These are phyloP conservation scores for Brettanomyces bruxellensis DNA, from an alignment of 805 yeast genomes.

Conservation along the genomic window DNA sequence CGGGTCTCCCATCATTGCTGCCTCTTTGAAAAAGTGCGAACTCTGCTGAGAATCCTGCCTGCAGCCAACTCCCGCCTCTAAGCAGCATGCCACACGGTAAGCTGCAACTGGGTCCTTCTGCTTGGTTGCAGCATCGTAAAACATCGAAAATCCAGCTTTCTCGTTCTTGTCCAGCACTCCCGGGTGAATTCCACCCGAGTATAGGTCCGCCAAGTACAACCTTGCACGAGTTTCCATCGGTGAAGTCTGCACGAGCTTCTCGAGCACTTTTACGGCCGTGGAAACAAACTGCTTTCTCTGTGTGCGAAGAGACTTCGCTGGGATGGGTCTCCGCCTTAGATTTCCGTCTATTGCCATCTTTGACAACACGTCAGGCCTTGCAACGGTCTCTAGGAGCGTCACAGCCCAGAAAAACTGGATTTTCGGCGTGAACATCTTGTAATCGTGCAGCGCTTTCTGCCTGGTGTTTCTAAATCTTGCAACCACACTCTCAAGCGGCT, in stretches of 20 bases:
- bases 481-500: conserved; percentile 17
- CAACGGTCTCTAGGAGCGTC: conserved; percentile 39
- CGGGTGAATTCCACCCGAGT: conserved; percentile 40
- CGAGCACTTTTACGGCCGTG: conserved; percentile 52
- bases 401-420: conserved; percentile 62
- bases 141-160: conserved; percentile 51
- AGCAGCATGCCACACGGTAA: conserved; percentile 63
- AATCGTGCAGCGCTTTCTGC: conserved; percentile 27
- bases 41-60: conserved; percentile 36
- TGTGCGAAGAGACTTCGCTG: conserved; percentile 34
- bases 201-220: conserved; percentile 53
- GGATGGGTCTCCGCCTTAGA: conserved; percentile 29
- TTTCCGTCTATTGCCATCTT: conserved; percentile 41
- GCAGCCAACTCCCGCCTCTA: conserved; percentile 57
- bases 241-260: conserved; percentile 38
- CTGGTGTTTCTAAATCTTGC: conserved; percentile 22
- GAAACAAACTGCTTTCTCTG: conserved; percentile 47
- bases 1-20: conserved; percentile 54
- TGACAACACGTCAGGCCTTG: conserved; percentile 30
- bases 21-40: conserved; percentile 43
- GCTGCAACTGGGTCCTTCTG: conserved; percentile 51
- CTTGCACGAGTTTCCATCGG: conserved; percentile 48
- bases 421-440: conserved; percentile 33
- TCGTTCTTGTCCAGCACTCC: conserved; percentile 44
- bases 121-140: conserved; percentile 45